Conservation (phyloP, 1,139 yeast species). For the Citeromyces hawaiiensis region DNA sequence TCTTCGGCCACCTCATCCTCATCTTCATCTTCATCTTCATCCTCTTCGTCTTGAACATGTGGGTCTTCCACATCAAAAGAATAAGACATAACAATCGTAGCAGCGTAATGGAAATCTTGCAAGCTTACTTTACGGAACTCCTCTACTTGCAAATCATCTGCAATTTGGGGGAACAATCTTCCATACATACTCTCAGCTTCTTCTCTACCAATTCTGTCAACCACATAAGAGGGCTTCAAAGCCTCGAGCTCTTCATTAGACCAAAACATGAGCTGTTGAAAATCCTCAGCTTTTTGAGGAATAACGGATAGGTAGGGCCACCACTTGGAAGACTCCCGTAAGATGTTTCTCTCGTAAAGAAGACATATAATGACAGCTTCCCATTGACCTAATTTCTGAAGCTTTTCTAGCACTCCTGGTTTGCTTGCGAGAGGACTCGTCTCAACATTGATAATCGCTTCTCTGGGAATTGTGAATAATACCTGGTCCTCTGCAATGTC, state of each 20-base stretch:
- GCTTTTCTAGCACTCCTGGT: constrained; percentile 23
- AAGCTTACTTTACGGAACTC: constrained; percentile 21
- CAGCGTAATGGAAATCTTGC: constrained; percentile 56
- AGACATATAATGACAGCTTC: constrained; percentile 58
- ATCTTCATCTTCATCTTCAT: constrained; percentile 12
- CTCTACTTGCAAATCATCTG: constrained; percentile 14
- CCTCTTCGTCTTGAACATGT: constrained; percentile 16
- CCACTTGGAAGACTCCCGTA: constrained; percentile 43
- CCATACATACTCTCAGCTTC: constrained; percentile 50
- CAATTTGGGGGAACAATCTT: constrained; percentile 20
- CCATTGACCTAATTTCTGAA: constrained; percentile 51
- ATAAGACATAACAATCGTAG: constrained; percentile 56
- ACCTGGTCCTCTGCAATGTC: constrained; percentile 47
- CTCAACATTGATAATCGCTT: constrained; percentile 38
- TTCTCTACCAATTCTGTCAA: constrained; percentile 57
- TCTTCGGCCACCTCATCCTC: constrained; percentile 14
- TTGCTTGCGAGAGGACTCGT: constrained; percentile 31
- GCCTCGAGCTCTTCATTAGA: constrained; percentile 29
- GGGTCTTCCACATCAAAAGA: constrained; percentile 47
- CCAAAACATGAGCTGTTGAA: constrained; percentile 80
- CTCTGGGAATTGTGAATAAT: constrained; percentile 58
- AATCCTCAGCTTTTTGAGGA: constrained; percentile 28
- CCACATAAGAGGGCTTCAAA: constrained; percentile 59
- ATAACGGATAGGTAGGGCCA: constrained; percentile 54
- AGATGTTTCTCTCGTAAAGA: constrained; percentile 35